Evolutionary conservation across 2,329 filamentous ascomycete genomes (phyloP), one percentile per base, ranked within the genome.

Genomic region (Cladosporium sp.): DNA sequence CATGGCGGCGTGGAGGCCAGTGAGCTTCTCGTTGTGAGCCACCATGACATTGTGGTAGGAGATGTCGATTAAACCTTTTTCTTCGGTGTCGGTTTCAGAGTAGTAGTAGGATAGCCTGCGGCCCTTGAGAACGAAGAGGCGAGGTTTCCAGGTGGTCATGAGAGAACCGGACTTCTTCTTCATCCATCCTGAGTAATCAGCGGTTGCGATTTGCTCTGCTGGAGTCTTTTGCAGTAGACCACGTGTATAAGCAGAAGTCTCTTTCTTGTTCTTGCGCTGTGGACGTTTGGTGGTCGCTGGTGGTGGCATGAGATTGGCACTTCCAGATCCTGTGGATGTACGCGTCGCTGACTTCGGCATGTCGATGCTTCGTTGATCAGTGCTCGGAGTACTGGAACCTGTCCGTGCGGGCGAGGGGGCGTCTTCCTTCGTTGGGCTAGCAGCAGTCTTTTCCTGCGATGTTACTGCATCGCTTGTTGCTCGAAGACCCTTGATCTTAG

Each of bases 131-230:
- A 99, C 87, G 69, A 99, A 99, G n/a, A 97, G 81, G 12, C 94
- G 87, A 12, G 92, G 89, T 70, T 97, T 99, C 94, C 94, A 99
- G 1, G 92, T 96, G 2, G 91, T 91, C 87, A 99, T 96, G 34
- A 97, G 79, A 68, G 93, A 94, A 1, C 91, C 93, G 59, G 91
- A 96, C 74, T 95, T 92, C 81, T 99, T 99, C 80, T 94, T 97
- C 94, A 99, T 99, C 94, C 94, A 99, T 1, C 94, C 94, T 67
- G 88, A 93, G 72, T 96, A 97, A 69, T 99, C 93, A 56, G 91
- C 93, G 60, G 85, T 86, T 61, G 85, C 78, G 74, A 96, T 94
- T 60, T 93, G 91, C 70, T 96, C 90, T 56, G 85, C 80, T 0
- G 94, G 94, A 0, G 83, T 77, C 60, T 93, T 88, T 73, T 92